phyloP scores from a whole-genome alignment of 495 filamentous ascomycete species.

The Neurospora pannonica region DNA sequence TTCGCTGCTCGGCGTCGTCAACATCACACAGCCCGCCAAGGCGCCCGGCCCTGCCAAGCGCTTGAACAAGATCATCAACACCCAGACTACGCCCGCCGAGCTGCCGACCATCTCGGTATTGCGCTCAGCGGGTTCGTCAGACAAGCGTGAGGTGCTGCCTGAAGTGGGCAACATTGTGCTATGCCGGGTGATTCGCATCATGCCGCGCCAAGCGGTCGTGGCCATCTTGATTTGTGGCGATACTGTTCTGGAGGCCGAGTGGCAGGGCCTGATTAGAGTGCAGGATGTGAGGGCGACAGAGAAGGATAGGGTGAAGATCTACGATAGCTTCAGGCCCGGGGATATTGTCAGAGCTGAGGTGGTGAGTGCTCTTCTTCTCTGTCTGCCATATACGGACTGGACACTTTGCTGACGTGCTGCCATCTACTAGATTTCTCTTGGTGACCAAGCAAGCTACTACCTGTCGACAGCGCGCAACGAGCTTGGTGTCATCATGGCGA shows the following conservation, averaged over 20 bases:
- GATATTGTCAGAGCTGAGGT: constrained; percentile 88
- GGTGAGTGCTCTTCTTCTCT: constrained; percentile 36
- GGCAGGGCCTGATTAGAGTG: constrained; percentile 54
- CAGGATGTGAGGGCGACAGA: constrained; percentile 93
- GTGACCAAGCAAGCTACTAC: constrained; percentile 92
- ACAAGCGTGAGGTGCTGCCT: constrained; percentile 65
- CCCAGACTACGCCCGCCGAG: constrained; percentile 21
- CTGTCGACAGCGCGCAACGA: constrained; percentile 81
- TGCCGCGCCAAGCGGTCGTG: constrained; percentile 70
- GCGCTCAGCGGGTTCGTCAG: constrained; percentile 17
- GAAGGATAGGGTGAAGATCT: constrained; percentile 86
- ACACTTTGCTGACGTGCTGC: constrained; percentile 1
- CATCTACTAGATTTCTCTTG: constrained; percentile 61
- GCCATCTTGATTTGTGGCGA: constrained; percentile 72
- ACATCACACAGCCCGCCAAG: constrained; percentile 39
- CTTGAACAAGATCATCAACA: constrained; percentile 41
- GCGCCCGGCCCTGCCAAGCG: constrained; percentile 47
- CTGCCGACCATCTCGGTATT: constrained; percentile 31
- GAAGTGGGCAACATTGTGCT: constrained; percentile 71
- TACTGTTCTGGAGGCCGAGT: constrained; percentile 48
- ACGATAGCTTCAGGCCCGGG: constrained; percentile 84
- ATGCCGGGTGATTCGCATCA: constrained; percentile 76
- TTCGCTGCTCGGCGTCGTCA: constrained; percentile 56
- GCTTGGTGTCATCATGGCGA: constrained; percentile 88
- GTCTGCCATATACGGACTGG: not conserved